Base-by-base conservation (phyloP, 306 rosid species). In the Prunus davidiana region DNA sequence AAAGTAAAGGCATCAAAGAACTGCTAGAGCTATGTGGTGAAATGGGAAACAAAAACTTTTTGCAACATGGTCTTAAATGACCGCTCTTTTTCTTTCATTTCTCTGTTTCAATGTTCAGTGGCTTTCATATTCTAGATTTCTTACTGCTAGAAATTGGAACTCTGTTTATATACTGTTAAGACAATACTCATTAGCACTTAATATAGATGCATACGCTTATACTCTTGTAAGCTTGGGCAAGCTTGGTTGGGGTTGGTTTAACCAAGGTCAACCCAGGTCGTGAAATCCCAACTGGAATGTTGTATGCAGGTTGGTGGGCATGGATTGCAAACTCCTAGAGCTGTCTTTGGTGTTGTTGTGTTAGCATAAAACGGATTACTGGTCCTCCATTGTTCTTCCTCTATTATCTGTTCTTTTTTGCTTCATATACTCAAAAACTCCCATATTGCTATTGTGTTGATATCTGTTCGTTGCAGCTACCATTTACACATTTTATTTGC, bases 401-500 rank as follows among this genome's bases (percentile, higher is more conserved):
- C 76, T 73, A 18, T 60, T 28, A 47, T 52, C 34, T 1, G 3
- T 78, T 22, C 64, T 30, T 72, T 45, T 70, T 25, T 27, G n/a
- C 8, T 74, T 74, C 10, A 68, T 65, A 49, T 20, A 64, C 57
- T 67, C 41, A 58, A 72, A 72, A 3, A n/a, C 49, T 70, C 71
- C 75, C 7, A 14, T 54, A 45, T 69, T 64, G 32, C 61, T 69
- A 32, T 56, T 47, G 12, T 46, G 70, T 82, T 78, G 66, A 69
- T 60, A 10, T 81, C 58, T 62, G 13, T 74, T 76, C 34, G 27
- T 79, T 80, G 71, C 3, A 27, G 55, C 19, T 50, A 64, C 58
- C 18, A 64, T 73, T 78, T 78, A 38, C 70, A 47, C 76, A 78
- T 47, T 22, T 78, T 76, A 52, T 77, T 73, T 84, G 76, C 90